A percentile compares a stretch with the other conserved stretches of the same genome.
Conservation (phyloP, 179 eudicot genomes). For the Spinacia oleracea region DNA sequence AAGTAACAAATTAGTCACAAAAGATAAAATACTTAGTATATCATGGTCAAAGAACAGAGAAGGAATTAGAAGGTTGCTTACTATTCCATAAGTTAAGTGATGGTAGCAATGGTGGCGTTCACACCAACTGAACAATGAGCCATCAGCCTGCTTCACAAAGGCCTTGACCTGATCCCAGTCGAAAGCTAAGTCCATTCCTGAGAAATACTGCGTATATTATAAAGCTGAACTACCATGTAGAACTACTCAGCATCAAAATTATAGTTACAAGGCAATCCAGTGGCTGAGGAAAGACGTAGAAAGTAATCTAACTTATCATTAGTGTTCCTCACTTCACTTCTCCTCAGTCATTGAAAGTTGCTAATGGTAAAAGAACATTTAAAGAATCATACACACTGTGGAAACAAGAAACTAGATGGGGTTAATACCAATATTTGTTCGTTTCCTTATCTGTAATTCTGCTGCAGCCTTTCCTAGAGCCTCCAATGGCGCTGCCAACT, state of each 20-base stretch:
- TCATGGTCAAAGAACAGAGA: neutral
- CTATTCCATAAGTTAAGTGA: constrained; percentile 67
- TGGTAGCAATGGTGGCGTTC: constrained; percentile 81
- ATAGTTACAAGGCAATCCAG: neutral
- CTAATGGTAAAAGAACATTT: neutral
- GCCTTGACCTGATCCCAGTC: constrained; percentile 83
- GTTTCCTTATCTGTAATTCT: constrained; percentile 74
- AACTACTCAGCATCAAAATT: neutral
- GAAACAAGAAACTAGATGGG: neutral
- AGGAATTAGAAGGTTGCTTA: constrained; percentile 36
- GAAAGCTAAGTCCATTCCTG: constrained; percentile 87
- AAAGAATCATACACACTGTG: neutral
- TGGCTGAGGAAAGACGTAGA: neutral
- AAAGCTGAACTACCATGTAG: constrained; percentile 2
- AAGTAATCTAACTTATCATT: neutral
- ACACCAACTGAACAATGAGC: constrained; percentile 92
- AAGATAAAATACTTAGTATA: neutral
- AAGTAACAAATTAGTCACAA: neutral
- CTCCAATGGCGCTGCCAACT: constrained; percentile 86
- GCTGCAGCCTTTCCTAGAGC: constrained; percentile 79
- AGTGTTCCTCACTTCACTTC: neutral
- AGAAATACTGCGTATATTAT: constrained; percentile 14
- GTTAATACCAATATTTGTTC: constrained; percentile 63
- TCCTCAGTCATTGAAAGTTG: neutral
- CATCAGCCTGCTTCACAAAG: constrained; percentile 75